Evolutionary conservation across 2,329 filamentous ascomycete genomes (phyloP), one percentile per base, ranked within the genome.

Genomic region (Xenoacremonium recifei): DNA sequence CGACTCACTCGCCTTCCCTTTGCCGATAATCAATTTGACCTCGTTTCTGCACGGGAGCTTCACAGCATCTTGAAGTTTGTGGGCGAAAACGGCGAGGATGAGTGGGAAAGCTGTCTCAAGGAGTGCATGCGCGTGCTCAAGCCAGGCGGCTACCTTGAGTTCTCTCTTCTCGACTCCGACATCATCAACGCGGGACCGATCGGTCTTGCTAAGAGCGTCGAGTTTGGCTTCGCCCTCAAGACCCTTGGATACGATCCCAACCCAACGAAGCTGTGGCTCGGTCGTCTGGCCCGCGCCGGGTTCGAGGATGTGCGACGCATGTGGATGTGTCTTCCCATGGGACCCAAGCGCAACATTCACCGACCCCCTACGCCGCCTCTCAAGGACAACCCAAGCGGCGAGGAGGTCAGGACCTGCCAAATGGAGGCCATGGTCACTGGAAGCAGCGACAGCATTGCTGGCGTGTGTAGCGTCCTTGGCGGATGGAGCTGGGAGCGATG

Each of bases 401-500:
- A 68, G 36, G 68, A 71, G 39, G 62, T 68, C 21, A 63, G 65
- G 39, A 72, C 71, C 10, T 67, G 75, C 45, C 73, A 77, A 51
- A 72, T 81, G 51, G 82, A 88, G 48, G 82, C 84, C 15, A 75
- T 80, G 60, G 72, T 81, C 1, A 69, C 64, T 52, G 87, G 87
- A 6, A 86, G 79, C 55, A 89, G 86, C 0, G 79, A 83, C 37
- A 80, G 83, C 59, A 80, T 84, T 12, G 87, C 88, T 2, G 82
- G 79, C 54, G 73, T 96, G 51, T 86, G 87, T 11, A 91, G 91
- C 16, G 70, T 97, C 30, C 81, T 92, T 1, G 93, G 89, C 4
- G 84, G 86, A 19, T 93, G 90, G 84, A 84, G 84, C 63, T 99
- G 91, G 92, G 93, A 99, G 76, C 87, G 89, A 63, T 99, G 93